These are phyloP conservation scores for Phytophthora macrochlamydospora DNA, from an alignment of 352 stramenopile species.

Conservation along the genomic window DNA sequence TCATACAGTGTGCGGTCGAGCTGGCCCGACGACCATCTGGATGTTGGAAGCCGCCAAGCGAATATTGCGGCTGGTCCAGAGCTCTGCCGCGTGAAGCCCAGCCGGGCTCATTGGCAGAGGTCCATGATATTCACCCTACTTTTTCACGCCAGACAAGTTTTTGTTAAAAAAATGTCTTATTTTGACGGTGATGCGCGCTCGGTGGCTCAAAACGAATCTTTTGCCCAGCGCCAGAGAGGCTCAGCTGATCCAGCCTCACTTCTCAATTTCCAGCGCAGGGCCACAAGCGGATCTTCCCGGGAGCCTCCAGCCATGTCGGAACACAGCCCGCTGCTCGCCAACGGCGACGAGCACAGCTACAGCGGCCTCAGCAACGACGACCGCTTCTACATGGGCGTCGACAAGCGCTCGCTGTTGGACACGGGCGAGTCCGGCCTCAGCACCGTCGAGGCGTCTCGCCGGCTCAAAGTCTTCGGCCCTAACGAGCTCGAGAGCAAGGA, in stretches of 20 bases:
- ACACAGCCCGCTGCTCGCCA: constrained; percentile 65
- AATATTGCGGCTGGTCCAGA: constrained; percentile 1
- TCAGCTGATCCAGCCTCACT: not conserved
- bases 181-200: not conserved
- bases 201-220: constrained; percentile 1
- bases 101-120: not conserved
- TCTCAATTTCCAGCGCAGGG: not conserved
- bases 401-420: constrained; percentile 77
- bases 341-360: constrained; percentile 38
- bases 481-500: constrained; percentile 84
- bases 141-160: not conserved
- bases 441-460: constrained; percentile 71
- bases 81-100: not conserved
- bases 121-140: too few species aligned
- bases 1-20: not conserved
- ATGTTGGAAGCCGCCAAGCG: not conserved
- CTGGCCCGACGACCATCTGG: not conserved
- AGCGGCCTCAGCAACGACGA: constrained; percentile 56
- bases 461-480: constrained; percentile 84
- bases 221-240: not conserved
- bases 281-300: constrained; percentile 14
- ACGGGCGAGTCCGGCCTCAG: constrained; percentile 79
- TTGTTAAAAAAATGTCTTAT: not conserved
- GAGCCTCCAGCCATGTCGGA: constrained; percentile 36
- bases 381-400: constrained; percentile 80